These are phyloP conservation scores for Blastobotrys capitulatus DNA, from an alignment of 1,139 yeast species.

Conservation along the genomic window DNA sequence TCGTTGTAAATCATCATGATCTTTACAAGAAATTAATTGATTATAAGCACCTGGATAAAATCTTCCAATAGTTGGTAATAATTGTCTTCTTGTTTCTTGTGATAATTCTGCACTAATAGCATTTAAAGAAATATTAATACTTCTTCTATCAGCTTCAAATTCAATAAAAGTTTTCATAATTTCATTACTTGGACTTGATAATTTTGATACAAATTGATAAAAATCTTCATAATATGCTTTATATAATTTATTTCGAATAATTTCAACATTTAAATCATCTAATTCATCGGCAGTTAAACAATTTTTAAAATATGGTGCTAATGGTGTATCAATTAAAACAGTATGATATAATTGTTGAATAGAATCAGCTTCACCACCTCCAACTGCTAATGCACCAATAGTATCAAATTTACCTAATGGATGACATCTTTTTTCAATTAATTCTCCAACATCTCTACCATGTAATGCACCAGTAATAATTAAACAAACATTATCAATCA, in stretches of 20 bases:
- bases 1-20: constrained; percentile 73
- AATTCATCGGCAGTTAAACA: constrained; percentile 90
- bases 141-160: constrained; percentile 94
- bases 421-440: constrained; percentile 74
- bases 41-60: constrained; percentile 71
- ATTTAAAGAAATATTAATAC: constrained; percentile 85
- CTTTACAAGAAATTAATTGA: constrained; percentile 71
- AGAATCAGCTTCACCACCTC: constrained; percentile 36
- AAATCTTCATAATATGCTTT: constrained; percentile 92
- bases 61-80: constrained; percentile 77
- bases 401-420: constrained; percentile 99
- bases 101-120: constrained; percentile 78
- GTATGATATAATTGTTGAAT: constrained; percentile 87
- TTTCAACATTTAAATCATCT: constrained; percentile 93
- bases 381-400: constrained; percentile 82
- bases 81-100: constrained; percentile 58
- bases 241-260: constrained; percentile 85
- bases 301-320: constrained; percentile 92
- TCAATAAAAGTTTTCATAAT: constrained; percentile 71
- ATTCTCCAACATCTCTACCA: constrained; percentile 84
- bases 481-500: constrained; percentile 95
- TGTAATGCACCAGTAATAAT: constrained; percentile 97
- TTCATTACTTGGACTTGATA: constrained; percentile 73
- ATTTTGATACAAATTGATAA: constrained; percentile 52
- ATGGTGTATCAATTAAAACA: constrained; percentile 94